Base-by-base conservation (phyloP, 2,329 filamentous ascomycete species). In the Thielaviopsis euricoi region DNA sequence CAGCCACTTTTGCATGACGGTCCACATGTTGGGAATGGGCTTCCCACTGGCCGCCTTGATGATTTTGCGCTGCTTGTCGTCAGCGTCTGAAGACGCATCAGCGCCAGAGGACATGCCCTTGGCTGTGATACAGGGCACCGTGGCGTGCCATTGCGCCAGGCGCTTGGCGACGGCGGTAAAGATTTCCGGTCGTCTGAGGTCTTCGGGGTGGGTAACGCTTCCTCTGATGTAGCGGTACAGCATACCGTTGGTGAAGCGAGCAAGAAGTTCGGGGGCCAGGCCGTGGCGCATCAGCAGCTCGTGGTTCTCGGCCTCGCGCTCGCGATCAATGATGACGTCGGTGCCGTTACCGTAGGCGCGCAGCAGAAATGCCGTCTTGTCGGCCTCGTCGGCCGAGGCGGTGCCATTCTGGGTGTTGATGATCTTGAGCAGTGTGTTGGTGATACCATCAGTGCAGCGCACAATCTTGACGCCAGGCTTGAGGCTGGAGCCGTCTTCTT, bases 401-500 rank as follows among this genome's bases (percentile, higher is more conserved):
- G 85, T 75, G 54, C 86, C 87, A 0, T 74, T 69, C 25, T 76
- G 76, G 63, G 76, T 79, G 68, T 88, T 87, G 67, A 86, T 72
- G n/a, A 84, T 83, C 69, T 90, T 90, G 62, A 89, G 76, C 53
- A 91, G 75, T 54, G 90, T 97, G 72, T 98, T 98, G 64, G 93
- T 98, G 73, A 97, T 98, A 67, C 93, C 93, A 67, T 98, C 93
- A 46, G 89, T 98, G 74, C 97, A 98, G 63, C 87, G 85, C 64
- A 89, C 78, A 67, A 97, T 88, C 66, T 93, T 83, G 65, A 98
- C 78, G 25, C 52, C 56, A 10, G 52, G 17, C 23, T 53, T 43
- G 23, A 58, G 52, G 5, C 43, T 17, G 9, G 19, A 33, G n/a
- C 56, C 55, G 63, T 83, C 81, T 40, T 79, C 74, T 53, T 79